Conservation (phyloP, 768 basidiomycete genomes). For the Mycena alexandri region DNA sequence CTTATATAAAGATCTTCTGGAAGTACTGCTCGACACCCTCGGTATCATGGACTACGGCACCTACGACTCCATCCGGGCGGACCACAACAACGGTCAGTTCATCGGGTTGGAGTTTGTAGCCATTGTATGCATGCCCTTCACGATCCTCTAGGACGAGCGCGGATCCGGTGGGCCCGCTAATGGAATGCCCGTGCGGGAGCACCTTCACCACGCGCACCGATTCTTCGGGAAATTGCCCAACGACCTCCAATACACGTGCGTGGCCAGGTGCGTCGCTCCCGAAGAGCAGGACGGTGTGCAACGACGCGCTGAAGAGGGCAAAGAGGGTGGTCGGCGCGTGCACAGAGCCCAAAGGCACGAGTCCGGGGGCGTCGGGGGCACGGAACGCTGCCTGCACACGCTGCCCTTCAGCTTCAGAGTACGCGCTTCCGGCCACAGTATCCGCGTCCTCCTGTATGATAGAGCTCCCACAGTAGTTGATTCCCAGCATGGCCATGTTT, state of each 20-base stretch:
- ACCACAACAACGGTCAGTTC: constrained; percentile 31
- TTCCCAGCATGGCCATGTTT: constrained; percentile 52
- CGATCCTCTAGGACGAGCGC: constrained; percentile 30
- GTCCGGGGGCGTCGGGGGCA: constrained; percentile 51
- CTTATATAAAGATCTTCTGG: constrained; percentile 4
- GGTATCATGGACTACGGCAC: constrained; percentile 23
- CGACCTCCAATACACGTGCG: background rate
- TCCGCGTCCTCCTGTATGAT: constrained; percentile 47
- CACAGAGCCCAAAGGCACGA: constrained; percentile 35
- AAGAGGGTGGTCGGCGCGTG: constrained; percentile 43
- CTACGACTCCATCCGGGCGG: constrained; percentile 40
- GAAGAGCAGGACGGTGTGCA: constrained; percentile 51
- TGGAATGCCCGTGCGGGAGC: background rate
- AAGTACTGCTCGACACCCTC: constrained; percentile 24
- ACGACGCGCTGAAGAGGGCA: constrained; percentile 40
- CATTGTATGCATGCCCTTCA: constrained; percentile 34
- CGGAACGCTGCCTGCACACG: constrained; percentile 49
- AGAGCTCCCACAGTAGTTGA: constrained; percentile 61
- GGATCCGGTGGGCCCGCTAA: background rate
- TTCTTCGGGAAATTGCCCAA: background rate
- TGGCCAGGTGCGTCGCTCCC: constrained; percentile 8
- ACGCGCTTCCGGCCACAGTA: constrained; percentile 5
- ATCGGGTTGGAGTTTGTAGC: constrained; percentile 24
- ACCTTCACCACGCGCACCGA: constrained; percentile 8
- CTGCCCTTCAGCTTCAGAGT: background rate